phyloP scores from a whole-genome alignment of 1,139 yeast species.

The Nakaseomyces delphensis region DNA sequence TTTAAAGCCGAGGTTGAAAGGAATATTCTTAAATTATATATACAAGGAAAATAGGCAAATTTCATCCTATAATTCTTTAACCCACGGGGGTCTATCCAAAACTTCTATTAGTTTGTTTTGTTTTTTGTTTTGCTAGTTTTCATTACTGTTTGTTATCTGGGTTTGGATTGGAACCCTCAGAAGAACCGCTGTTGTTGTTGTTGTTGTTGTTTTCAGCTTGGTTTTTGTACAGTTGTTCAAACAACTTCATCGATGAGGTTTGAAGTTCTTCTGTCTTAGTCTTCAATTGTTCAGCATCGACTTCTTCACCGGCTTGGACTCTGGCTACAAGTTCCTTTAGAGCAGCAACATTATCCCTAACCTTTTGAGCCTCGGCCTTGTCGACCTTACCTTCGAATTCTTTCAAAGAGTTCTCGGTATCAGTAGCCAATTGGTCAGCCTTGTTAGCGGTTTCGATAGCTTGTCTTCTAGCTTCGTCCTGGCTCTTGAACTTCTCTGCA shows the following conservation, averaged over 20 bases:
- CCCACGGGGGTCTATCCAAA: background rate
- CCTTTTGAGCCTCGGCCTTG: slow-evolving; percentile 65
- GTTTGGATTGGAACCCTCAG: slow-evolving; percentile 1
- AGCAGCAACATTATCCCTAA: slow-evolving; percentile 63
- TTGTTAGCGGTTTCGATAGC: slow-evolving; percentile 93
- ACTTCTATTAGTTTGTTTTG: no score
- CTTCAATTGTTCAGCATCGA: slow-evolving; percentile 77
- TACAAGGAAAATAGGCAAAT: background rate
- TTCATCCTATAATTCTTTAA: background rate
- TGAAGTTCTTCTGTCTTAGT: slow-evolving; percentile 46
- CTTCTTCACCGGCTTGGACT: slow-evolving; percentile 85
- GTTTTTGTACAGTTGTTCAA: slow-evolving; percentile 87
- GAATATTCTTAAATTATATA: no score
- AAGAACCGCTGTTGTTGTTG: slow-evolving; percentile 15
- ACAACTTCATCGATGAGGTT: slow-evolving; percentile 82
- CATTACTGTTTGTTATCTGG: slow-evolving; percentile 3
- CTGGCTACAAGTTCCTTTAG: slow-evolving; percentile 87
- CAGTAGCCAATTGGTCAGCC: slow-evolving; percentile 94
- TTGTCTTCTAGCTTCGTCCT: slow-evolving; percentile 92
- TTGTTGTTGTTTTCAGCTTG: slow-evolving; percentile 28
- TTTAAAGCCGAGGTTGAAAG: no score
- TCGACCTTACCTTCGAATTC: slow-evolving; percentile 93
- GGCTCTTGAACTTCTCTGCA: slow-evolving; percentile 95
- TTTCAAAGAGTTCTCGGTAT: slow-evolving; percentile 87
- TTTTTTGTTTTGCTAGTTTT: background rate